A percentile compares a stretch with the other conserved stretches of the same genome.
These are phyloP conservation scores for Stemphylium lycopersici DNA, from an alignment of 2,329 filamentous ascomycete species.

Conservation along the genomic window DNA sequence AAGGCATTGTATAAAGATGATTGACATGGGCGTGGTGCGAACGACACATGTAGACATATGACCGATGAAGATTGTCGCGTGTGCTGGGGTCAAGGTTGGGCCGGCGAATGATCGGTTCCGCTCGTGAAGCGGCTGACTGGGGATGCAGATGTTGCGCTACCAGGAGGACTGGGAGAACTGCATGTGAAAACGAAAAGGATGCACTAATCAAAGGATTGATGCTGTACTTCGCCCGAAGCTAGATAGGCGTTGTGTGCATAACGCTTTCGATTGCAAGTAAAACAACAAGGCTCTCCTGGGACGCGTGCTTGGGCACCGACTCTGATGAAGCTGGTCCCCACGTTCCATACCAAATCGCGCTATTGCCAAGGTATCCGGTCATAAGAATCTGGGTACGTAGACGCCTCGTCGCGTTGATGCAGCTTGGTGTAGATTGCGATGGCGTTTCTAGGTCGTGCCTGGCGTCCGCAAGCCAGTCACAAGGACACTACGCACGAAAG, in stretches of 20 bases:
- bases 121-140: background rate
- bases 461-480: background rate
- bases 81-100: conserved; percentile 6
- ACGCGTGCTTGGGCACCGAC: background rate
- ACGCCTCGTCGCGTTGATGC: background rate
- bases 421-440: background rate
- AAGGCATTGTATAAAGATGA: conserved; percentile 14
- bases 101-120: conserved; percentile 15
- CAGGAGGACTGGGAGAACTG: background rate
- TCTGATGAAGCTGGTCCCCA: background rate
- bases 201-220: background rate
- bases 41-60: conserved; percentile 8
- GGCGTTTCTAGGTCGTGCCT: background rate
- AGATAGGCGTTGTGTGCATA: background rate
- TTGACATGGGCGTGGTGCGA: background rate
- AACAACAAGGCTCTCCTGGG: no score
- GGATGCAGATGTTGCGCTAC: background rate
- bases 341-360: background rate
- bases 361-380: background rate
- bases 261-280: background rate
- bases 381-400: background rate
- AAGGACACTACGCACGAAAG: background rate
- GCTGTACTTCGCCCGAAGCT: background rate
- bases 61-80: conserved; percentile 6
- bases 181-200: background rate